Base-by-base conservation (phyloP, 192 early-diverging fungal genomes). In the Umbelopsis vinacea region DNA sequence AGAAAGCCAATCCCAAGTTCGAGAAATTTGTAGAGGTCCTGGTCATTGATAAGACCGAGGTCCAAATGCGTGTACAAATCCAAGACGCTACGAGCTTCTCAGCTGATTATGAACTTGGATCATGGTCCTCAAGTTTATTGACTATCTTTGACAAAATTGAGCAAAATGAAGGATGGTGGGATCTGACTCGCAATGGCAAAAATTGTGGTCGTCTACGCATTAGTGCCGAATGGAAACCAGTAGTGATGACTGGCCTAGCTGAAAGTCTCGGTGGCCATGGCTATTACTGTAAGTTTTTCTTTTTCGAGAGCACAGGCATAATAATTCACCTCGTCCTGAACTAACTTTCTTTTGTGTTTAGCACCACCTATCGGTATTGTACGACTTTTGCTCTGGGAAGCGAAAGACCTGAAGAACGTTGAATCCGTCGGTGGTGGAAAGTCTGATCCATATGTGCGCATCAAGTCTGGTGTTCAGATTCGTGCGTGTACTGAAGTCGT, bases 381-480 rank as follows among this genome's bases (percentile, higher is more conserved):
- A 29, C 89, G 92, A 68, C 72, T 94, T 52, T 86, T 86, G 26
- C 79, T 95, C 43, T 80, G 86, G 63, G 85, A 88, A 68, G 94
- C 92, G 19, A 85, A 89, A 67, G 83, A 83, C 21, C 76, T 97
- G 35, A 85, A 87, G 73, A 95, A 95, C 57, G 89, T 91, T 15
- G 94, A 95, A 72, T 76, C 79, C 11, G 75, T 93, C 15, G 29
- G 54, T 14, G 46, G 40, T 50, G 86, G 90, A 75, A 94, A 94
- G 77, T 92, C 92, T 14, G 94, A 97, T 72, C 94, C 95, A 23
- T 97, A 96, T 80, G 81, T 85, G 46, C 90, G 88, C 46, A 71
- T 96, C 22, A 72, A 84, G 54, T 76, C 90, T 33, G 84, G 83
- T 53, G 82, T 83, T 67, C 75, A 83, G 38, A 53, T 79, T 23